Evolutionary conservation across 208 protist genomes (phyloP).

Genomic region (Leishmania guyanensis): DNA sequence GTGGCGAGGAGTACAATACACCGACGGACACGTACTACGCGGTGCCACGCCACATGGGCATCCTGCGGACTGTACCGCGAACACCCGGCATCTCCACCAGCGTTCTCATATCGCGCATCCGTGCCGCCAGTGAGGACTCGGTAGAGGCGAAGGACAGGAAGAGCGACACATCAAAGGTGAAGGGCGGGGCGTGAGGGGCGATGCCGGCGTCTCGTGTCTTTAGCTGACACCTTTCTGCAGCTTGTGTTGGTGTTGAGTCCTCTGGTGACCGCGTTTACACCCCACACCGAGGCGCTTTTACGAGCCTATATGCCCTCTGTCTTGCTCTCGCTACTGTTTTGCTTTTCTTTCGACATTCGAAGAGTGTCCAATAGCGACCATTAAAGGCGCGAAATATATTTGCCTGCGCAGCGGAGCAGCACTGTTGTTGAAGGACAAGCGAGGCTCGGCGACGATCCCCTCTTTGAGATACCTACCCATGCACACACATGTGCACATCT

Average conservation of each 20-base stretch:
- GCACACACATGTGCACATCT: background rate
- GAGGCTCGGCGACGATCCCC: background rate
- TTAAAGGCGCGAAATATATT: background rate
- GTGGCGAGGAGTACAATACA: slow-evolving; percentile 90
- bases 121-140: slow-evolving; percentile 51
- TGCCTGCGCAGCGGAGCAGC: background rate
- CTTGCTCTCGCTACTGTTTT: background rate
- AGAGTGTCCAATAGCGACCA: background rate
- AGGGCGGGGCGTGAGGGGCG: slow-evolving; percentile 35
- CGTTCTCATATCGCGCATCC: slow-evolving; percentile 85
- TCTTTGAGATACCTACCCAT: background rate
- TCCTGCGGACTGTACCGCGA: slow-evolving; percentile 84
- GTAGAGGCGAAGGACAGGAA: slow-evolving; percentile 69
- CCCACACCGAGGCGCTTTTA: background rate
- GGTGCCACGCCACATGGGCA: slow-evolving; percentile 83
- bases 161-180: slow-evolving; percentile 35
- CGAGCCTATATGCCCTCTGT: background rate
- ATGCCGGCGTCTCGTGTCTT: background rate
- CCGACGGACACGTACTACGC: slow-evolving; percentile 90
- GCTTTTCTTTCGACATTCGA: background rate
- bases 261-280: background rate
- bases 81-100: slow-evolving; percentile 93
- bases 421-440: background rate
- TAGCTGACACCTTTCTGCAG: background rate
- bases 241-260: background rate